A percentile compares a stretch with the other conserved stretches of the same genome.
Evolutionary conservation across 176 grass and related monocot genomes (phyloP).

Genomic region (Areca catechu): DNA sequence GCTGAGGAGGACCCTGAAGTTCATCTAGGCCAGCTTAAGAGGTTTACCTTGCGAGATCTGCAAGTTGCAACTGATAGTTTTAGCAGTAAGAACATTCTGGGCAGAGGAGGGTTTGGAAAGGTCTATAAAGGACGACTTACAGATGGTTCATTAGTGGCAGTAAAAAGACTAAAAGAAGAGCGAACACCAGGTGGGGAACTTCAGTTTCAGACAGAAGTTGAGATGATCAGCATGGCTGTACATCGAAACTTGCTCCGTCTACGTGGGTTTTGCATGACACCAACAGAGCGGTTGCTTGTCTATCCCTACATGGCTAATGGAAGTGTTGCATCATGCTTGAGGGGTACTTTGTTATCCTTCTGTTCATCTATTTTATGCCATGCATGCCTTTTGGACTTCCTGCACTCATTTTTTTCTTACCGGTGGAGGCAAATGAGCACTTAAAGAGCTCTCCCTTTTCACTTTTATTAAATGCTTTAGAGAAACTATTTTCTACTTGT

Average conservation of each 20-base stretch:
- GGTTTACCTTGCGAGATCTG: constrained; percentile 66
- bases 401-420: too few relatives aligned
- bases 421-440: too few relatives aligned
- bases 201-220: constrained; percentile 84
- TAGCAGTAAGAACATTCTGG: constrained; percentile 82
- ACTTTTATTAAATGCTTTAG: too few relatives aligned
- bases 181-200: constrained; percentile 74
- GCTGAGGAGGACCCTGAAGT: constrained; percentile 85
- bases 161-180: constrained; percentile 82
- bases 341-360: constrained; percentile 27
- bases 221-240: constrained; percentile 91
- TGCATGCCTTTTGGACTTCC: too few relatives aligned
- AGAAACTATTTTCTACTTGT: too few relatives aligned
- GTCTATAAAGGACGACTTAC: constrained; percentile 80
- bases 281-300: constrained; percentile 78
- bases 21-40: constrained; percentile 82
- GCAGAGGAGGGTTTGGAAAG: constrained; percentile 84
- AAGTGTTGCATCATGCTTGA: constrained; percentile 73
- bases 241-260: constrained; percentile 64
- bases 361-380: neutral
- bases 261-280: constrained; percentile 87
- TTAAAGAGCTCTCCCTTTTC: too few relatives aligned
- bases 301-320: constrained; percentile 89
- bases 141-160: constrained; percentile 72
- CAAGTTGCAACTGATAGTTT: constrained; percentile 74